These are phyloP conservation scores for Fusarium siculi DNA, from an alignment of 2,329 filamentous ascomycete species.

Conservation along the genomic window DNA sequence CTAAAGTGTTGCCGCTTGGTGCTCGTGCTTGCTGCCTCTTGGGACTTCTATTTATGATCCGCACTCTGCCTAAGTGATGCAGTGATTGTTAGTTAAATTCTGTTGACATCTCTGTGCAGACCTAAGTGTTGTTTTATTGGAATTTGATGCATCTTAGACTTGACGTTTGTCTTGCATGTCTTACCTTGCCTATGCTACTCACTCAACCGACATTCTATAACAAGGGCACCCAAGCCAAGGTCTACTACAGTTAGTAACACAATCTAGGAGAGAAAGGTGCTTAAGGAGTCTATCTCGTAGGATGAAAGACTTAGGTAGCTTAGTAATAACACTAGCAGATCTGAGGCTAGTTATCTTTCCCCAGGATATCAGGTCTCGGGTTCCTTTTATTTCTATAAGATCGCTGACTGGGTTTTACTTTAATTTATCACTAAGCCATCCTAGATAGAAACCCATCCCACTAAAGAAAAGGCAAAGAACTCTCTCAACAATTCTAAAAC, in stretches of 20 bases:
- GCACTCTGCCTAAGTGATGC: no score
- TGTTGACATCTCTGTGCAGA: no score
- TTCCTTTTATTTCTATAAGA: fast-evolving
- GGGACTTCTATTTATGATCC: no score
- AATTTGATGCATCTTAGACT: no score
- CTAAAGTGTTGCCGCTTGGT: not conserved
- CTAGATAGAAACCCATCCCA: no score
- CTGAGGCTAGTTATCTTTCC: not conserved
- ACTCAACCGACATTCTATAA: fast-evolving
- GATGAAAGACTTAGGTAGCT: fast-evolving
- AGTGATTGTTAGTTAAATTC: no score
- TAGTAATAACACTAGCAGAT: no score
- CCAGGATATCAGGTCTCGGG: fast-evolving
- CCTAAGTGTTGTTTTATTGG: no score
- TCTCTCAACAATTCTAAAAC: fast-evolving
- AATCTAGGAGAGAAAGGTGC: no score
- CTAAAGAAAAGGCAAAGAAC: not conserved
- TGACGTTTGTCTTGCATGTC: no score
- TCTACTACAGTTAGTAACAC: not conserved
- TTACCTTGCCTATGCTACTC: not conserved
- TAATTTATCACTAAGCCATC: not conserved
- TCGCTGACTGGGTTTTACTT: fast-evolving
- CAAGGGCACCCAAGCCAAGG: fast-evolving
- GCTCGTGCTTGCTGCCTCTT: no score
- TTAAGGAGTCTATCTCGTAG: fast-evolving